Base-by-base conservation (phyloP, 176 grass and related monocot species). In the Musa schizocarpa region DNA sequence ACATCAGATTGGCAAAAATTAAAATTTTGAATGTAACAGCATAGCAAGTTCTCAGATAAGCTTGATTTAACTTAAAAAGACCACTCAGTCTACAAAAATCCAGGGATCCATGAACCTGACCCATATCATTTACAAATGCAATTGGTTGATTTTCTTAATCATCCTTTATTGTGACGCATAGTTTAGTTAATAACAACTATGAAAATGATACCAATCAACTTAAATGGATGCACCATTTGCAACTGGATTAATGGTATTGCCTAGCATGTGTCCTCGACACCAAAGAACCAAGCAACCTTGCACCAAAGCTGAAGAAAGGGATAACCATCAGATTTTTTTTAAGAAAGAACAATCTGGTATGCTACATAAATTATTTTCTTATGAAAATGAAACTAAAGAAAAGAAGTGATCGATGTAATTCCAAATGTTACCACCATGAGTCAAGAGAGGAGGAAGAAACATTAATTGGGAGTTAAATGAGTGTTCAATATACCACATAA, bases 231-330 rank as follows among this genome's bases (percentile, higher is more conserved):
- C 12, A 23, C 88, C 90, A 88, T 84, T 82, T 25, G 82, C 94
- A 83, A 97, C 64, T 34, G 94, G 90, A 90, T 97, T 90, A 76
- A 97, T 85, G 77, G 83, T 97, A 63, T 87, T 93, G 75, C 88
- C 87, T 81, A 97, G 90, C 94, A 97, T 89, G 14, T 86, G 86
- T 24, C 34, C 93, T 85, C 73, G 90, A 93, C 53, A 89, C 52
- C 72, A 97, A 70, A 75, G 94, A 97, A 83, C 94, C 94, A 88
- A 90, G 81, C 74, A 97, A 57, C 29, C 94, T 90, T 80, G 58
- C 87, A 76, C 88, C 83, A 77, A 93, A 93, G 78, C 94, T 97
- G 87, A 82, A 83, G 50, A 82, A 29, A 74, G 64, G 57, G 57
- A 57, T 27, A 57, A 70, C 34, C 61, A 76, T 65, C 69, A 52